phyloP scores from a whole-genome alignment of 2,329 filamentous ascomycete species.

The Coniochaeta sp. region DNA sequence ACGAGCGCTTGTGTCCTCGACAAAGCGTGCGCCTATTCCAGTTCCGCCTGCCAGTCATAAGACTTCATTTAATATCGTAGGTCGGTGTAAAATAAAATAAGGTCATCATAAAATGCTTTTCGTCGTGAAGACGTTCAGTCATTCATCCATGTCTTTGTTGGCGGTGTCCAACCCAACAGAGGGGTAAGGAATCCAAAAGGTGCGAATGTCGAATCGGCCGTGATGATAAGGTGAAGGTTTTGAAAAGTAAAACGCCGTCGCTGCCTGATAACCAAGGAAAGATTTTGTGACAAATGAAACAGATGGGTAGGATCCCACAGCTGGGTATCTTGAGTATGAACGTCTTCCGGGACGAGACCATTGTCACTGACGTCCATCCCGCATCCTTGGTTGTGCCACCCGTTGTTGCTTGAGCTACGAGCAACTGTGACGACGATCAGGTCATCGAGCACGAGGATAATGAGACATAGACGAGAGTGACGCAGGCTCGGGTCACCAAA shows the following conservation, averaged over 20 bases:
- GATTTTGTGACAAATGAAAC: conserved; percentile 4
- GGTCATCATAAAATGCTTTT: conserved; percentile 7
- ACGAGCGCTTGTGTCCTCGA: neutral
- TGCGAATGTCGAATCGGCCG: neutral
- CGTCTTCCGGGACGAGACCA: neutral
- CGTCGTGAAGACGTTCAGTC: conserved; percentile 22
- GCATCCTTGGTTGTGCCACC: conserved; percentile 6
- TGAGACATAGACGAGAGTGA: neutral
- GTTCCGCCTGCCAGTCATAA: conserved; percentile 17
- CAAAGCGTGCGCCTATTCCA: conserved; percentile 1
- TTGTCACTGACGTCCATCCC: neutral
- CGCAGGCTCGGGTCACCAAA: conserved; percentile 14
- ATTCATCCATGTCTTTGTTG: conserved; percentile 11
- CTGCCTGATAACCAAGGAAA: conserved; percentile 13
- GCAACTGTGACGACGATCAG: neutral
- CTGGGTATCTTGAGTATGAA: conserved; percentile 9
- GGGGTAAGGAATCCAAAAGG: neutral
- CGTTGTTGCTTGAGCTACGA: neutral
- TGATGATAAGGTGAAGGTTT: neutral
- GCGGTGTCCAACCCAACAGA: neutral
- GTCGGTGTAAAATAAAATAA: neutral
- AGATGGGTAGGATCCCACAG: neutral
- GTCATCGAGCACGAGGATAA: neutral
- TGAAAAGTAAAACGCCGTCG: conserved; percentile 18
- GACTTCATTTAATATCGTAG: conserved; percentile 25